Conservation (phyloP, 2,329 filamentous ascomycete species). For the Fusarium concolor region DNA sequence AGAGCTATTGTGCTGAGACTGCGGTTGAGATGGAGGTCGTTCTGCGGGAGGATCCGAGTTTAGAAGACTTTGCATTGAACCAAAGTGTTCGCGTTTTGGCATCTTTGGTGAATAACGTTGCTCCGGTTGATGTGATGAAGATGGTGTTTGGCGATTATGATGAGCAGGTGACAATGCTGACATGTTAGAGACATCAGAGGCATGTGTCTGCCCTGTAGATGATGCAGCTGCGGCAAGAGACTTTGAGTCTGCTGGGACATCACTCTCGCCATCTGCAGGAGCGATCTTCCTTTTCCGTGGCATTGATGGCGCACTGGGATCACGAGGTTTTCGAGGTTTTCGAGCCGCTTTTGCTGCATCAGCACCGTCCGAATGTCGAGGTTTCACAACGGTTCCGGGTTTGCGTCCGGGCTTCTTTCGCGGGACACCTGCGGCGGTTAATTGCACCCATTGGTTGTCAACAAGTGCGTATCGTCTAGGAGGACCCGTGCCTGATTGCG, state of each 20-base stretch:
- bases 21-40: slow-evolving; percentile 37
- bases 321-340: slow-evolving; percentile 67
- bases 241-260: slow-evolving; percentile 52
- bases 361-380: slow-evolving; percentile 55
- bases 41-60: slow-evolving; percentile 59
- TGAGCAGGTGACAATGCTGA: slow-evolving; percentile 45
- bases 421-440: slow-evolving; percentile 69
- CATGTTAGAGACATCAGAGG: slow-evolving; percentile 43
- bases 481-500: slow-evolving; percentile 40
- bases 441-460: slow-evolving; percentile 58
- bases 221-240: slow-evolving; percentile 49
- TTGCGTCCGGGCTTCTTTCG: slow-evolving; percentile 75
- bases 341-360: slow-evolving; percentile 59
- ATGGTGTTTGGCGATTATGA: slow-evolving; percentile 48
- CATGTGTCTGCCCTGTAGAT: slow-evolving; percentile 36
- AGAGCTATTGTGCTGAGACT: slow-evolving; percentile 54
- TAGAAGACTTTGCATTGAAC: slow-evolving; percentile 67
- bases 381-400: slow-evolving; percentile 66
- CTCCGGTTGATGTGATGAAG: slow-evolving; percentile 42
- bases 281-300: slow-evolving; percentile 67
- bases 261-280: slow-evolving; percentile 54
- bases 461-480: slow-evolving; percentile 51
- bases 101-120: slow-evolving; percentile 58
- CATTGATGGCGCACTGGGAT: slow-evolving; percentile 67
- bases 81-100: slow-evolving; percentile 63